Percentiles rank a stretch among this genome's conserved stretches.
phyloP scores from a whole-genome alignment of 306 rosid genomes.

The Cucumis melo region DNA sequence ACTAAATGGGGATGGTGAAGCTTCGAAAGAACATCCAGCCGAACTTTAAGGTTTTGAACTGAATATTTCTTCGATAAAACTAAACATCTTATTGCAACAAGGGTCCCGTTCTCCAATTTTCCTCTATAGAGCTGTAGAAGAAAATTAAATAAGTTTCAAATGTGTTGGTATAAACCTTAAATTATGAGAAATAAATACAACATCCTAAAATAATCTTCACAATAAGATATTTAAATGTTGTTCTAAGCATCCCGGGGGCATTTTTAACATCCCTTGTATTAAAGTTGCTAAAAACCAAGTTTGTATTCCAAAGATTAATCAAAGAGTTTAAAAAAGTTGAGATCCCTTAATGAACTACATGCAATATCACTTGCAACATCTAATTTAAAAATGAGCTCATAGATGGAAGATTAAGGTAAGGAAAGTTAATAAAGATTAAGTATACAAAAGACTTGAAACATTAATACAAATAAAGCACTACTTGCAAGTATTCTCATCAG shows the following conservation, averaged over 20 bases:
- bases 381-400: neutral
- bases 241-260: neutral
- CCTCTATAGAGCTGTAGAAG: constrained; percentile 62
- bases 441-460: neutral
- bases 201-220: neutral
- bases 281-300: neutral
- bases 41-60: constrained; percentile 46
- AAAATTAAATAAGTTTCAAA: constrained; percentile 3
- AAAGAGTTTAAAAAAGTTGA: neutral
- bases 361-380: neutral
- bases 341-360: neutral
- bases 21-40: constrained; percentile 66
- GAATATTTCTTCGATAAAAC: constrained; percentile 49
- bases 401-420: neutral
- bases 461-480: neutral
- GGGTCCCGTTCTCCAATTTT: constrained; percentile 48
- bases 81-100: constrained; percentile 40
- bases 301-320: neutral
- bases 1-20: constrained; percentile 90
- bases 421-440: neutral
- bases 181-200: neutral
- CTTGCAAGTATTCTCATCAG: neutral
- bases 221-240: neutral
- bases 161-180: neutral
- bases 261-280: neutral